Evolutionary conservation across 169 alveolate species (phyloP).

Genomic region (Eimeria necatrix): DNA sequence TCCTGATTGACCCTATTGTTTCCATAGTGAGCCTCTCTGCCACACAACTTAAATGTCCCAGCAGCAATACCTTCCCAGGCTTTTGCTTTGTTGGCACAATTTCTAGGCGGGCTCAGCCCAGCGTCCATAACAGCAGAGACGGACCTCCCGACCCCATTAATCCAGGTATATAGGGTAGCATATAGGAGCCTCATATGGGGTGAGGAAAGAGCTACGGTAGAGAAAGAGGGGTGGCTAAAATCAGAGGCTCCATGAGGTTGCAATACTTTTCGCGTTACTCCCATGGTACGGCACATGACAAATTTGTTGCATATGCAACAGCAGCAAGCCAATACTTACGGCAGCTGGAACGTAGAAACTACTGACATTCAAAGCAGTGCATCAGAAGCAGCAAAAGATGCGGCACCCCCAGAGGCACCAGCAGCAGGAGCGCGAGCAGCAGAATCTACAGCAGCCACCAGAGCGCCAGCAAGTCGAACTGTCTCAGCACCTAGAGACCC

Average conservation of each 20-base stretch:
- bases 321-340: constrained; percentile 20
- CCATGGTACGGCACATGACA: constrained; percentile 58
- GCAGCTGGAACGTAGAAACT: constrained; percentile 31
- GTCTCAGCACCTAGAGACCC: constrained; percentile 52
- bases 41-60: too few species aligned
- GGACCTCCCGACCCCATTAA: neutral
- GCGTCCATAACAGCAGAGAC: too few species aligned
- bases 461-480: neutral
- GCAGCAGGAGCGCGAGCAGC: constrained; percentile 31
- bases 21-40: too few species aligned
- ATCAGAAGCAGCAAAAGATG: neutral
- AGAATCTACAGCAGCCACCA: neutral
- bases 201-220: neutral
- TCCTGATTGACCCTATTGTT: too few species aligned
- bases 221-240: neutral
- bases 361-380: neutral
- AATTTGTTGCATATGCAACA: constrained; percentile 41
- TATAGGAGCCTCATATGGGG: neutral
- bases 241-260: constrained; percentile 8
- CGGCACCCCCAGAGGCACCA: constrained; percentile 57
- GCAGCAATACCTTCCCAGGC: too few species aligned
- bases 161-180: neutral
- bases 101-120: too few species aligned
- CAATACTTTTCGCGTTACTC: neutral
- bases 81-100: too few species aligned